Percentiles rank a stretch among this genome's conserved stretches.
Conservation (phyloP, 306 rosid species). For the Cyclanthera cordifolia region DNA sequence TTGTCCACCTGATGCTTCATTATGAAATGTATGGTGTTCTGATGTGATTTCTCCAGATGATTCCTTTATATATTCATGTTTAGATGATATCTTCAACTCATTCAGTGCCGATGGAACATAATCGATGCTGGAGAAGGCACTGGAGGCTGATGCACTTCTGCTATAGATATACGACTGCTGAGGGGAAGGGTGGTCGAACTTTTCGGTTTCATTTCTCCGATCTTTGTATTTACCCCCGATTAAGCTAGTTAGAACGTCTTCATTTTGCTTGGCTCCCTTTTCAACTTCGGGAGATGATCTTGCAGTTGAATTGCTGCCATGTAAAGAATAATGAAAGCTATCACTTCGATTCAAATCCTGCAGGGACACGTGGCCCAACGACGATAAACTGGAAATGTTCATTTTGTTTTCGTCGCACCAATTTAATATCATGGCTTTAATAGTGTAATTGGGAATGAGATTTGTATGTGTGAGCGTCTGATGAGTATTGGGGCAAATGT, state of each 20-base stretch:
- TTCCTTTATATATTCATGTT: constrained; percentile 27
- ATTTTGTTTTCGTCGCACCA: constrained; percentile 83
- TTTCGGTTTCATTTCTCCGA: constrained; percentile 32
- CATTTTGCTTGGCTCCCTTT: constrained; percentile 37
- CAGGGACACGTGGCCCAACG: constrained; percentile 21
- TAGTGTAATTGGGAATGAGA: constrained; percentile 73
- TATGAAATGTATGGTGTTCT: constrained; percentile 26
- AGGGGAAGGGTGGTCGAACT: constrained; percentile 37
- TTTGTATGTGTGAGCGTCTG: constrained; percentile 56
- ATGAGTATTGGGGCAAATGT: constrained; percentile 74
- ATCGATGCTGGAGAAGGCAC: constrained; percentile 58
- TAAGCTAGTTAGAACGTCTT: constrained; percentile 26
- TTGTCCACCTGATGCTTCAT: constrained; percentile 36
- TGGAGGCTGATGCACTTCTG: constrained; percentile 72
- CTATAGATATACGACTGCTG: constrained; percentile 50
- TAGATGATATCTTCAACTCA: constrained; percentile 33
- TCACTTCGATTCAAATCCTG: constrained; percentile 26
- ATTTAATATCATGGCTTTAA: constrained; percentile 76
- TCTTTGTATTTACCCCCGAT: constrained; percentile 32
- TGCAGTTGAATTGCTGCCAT: constrained; percentile 40
- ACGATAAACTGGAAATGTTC: constrained; percentile 25
- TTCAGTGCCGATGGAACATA: constrained; percentile 37
- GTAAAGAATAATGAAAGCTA: constrained; percentile 26
- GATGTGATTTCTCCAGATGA: constrained; percentile 47
- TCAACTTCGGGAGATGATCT: constrained; percentile 44